Evolutionary conservation across 345 rosid species (phyloP).

Genomic region (Sonneratia caseolaris): DNA sequence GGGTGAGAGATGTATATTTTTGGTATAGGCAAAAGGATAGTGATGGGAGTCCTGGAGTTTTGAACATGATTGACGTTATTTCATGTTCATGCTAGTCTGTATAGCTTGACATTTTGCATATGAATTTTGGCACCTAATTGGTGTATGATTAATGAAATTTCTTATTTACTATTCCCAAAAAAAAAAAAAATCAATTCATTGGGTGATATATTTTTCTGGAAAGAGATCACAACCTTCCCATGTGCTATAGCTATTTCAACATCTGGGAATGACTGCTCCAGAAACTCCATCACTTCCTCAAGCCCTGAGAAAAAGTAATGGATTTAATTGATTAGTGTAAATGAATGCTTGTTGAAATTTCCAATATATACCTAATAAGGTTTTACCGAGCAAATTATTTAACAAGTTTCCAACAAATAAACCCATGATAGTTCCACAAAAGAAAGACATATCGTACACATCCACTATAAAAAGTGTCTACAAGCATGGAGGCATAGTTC

Average conservation of each 20-base stretch:
- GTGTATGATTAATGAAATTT: no score
- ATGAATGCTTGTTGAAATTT: background rate
- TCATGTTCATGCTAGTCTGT: no score
- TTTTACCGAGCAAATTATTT: background rate
- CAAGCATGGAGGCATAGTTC: background rate
- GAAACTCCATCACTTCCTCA: conserved; percentile 75
- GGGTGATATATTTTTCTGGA: background rate
- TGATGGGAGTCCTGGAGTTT: no score
- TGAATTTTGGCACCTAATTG: no score
- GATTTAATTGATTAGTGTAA: background rate
- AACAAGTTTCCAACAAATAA: background rate
- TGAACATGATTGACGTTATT: no score
- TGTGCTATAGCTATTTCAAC: conserved; percentile 82
- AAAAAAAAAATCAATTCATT: no score
- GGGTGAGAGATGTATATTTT: no score
- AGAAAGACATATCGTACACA: background rate
- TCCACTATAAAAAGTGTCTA: background rate
- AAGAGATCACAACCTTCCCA: conserved; percentile 55
- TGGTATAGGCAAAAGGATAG: no score
- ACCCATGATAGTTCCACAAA: background rate
- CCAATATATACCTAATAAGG: background rate
- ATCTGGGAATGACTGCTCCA: conserved; percentile 61
- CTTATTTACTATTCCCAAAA: no score
- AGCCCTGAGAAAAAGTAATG: conserved; percentile 50
- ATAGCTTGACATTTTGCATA: no score